These are phyloP conservation scores for Zea luxurians DNA, from an alignment of 176 grass and related monocot genomes.

Conservation along the genomic window DNA sequence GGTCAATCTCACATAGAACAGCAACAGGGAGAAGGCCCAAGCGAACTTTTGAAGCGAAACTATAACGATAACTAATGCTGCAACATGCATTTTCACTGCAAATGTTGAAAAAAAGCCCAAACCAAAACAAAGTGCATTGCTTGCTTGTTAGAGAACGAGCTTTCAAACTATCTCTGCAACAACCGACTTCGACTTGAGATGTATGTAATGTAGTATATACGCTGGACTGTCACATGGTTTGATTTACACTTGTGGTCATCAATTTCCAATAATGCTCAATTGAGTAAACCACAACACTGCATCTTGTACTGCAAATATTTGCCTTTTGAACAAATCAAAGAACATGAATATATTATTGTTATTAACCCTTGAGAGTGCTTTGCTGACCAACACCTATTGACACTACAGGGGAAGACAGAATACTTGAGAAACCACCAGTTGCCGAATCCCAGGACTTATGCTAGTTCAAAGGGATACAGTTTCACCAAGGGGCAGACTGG, in stretches of 20 bases:
- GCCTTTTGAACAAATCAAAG: not conserved
- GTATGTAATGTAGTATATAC: not conserved
- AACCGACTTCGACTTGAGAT: not conserved
- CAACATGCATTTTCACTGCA: conserved; percentile 3
- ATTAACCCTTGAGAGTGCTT: conserved; percentile 12
- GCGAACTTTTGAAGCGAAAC: no score
- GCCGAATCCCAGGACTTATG: conserved; percentile 80
- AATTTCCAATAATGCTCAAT: not conserved
- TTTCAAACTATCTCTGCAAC: not conserved
- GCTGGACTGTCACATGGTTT: not conserved
- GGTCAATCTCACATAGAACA: no score
- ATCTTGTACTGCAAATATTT: not conserved
- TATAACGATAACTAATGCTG: not conserved
- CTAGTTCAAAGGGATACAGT: conserved; percentile 76
- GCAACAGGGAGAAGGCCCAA: no score
- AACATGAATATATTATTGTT: conserved; percentile 11
- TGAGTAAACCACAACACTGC: not conserved
- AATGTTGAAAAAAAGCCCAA: not conserved
- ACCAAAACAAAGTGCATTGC: not conserved
- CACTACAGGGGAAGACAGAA: conserved; percentile 64
- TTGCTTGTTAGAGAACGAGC: not conserved
- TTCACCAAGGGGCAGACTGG: conserved; percentile 84
- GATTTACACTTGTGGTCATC: not conserved
- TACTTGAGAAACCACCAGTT: conserved; percentile 84
- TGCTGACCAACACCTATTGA: conserved; percentile 3